phyloP scores from a whole-genome alignment of 2,329 filamentous ascomycete species.

The Ceratocystis lukuohia region DNA sequence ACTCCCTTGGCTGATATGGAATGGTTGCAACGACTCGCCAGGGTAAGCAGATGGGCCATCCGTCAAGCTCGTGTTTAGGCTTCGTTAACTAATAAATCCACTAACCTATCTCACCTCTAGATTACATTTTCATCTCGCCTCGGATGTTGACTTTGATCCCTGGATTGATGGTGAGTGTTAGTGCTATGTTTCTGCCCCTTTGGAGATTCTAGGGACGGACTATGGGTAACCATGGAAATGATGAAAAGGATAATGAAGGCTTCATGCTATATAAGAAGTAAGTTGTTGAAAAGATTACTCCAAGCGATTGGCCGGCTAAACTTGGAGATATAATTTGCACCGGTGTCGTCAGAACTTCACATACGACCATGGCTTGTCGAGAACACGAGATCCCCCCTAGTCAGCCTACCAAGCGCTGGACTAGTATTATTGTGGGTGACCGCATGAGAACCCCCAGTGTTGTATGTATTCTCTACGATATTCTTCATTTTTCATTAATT shows the following conservation, averaged over 20 bases:
- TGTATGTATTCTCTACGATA: neutral
- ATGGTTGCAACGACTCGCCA: neutral
- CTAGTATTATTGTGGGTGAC: neutral
- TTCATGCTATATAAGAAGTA: too few species aligned
- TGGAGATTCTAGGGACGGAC: neutral
- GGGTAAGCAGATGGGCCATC: too few species aligned
- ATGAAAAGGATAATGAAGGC: too few species aligned
- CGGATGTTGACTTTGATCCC: neutral
- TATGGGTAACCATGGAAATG: neutral
- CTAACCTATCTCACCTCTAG: neutral
- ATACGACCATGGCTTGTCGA: conserved; percentile 3
- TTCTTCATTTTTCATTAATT: neutral
- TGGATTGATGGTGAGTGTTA: neutral
- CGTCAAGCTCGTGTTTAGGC: neutral
- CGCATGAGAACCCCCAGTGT: neutral
- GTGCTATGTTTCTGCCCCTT: neutral
- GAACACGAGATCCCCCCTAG: neutral
- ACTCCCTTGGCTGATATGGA: neutral
- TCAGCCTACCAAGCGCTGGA: neutral
- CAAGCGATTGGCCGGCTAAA: too few species aligned
- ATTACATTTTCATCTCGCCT: neutral
- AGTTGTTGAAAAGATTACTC: too few species aligned
- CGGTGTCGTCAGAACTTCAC: neutral
- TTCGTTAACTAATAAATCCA: too few species aligned
- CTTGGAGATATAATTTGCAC: too few species aligned